Base-by-base conservation (phyloP, 2,329 filamentous ascomycete species). In the Monilinia vaccinii-corymbosi region DNA sequence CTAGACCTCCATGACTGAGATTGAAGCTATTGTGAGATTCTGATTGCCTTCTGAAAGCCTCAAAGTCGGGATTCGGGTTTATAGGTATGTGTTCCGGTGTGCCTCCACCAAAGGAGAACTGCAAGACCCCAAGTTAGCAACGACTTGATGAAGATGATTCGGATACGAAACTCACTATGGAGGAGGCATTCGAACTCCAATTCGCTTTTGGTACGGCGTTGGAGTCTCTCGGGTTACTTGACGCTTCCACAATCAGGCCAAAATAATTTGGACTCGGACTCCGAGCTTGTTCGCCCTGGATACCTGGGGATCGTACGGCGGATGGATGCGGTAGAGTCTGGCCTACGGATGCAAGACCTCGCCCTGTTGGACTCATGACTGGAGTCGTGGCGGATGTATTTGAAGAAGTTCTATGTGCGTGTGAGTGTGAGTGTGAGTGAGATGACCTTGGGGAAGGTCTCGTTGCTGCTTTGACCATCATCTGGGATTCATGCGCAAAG, bases 261-360 rank as follows among this genome's bases (percentile, higher is more conserved):
- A 96, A 96, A 74, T 96, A 96, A 72, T 92, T 95, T 14, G 91
- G 89, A 71, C 89, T 93, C 11, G 84, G 76, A 1, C 80, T 75
- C 63, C 79, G 76, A 34, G 61, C 65, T 23, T 66, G 50, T 40
- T 55, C 66, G n/a, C 38, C 56, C 18, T 65, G 63, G 6, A 51
- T 42, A 23, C 44, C 64, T 28, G 70, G 69, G 7, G 70, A 69
- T 61, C 66, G 65, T 32, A 68, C 52, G 8, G 63, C 46, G 23
- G 45, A 60, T 11, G 68, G 66, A 46, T 68, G 63, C 18, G 58
- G 42, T 21, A 69, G 51, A 18, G 65, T n/a, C 47, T 68, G 69
- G 13, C 68, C 70, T 21, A 69, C 68, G 1, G 69, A 68, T 21
- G 67, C 63, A 13, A 69, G 63, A 16, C 65, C 32, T 61, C 67